These are phyloP conservation scores for Tulasnella sp. DNA, from an alignment of 768 basidiomycete genomes.

Conservation along the genomic window DNA sequence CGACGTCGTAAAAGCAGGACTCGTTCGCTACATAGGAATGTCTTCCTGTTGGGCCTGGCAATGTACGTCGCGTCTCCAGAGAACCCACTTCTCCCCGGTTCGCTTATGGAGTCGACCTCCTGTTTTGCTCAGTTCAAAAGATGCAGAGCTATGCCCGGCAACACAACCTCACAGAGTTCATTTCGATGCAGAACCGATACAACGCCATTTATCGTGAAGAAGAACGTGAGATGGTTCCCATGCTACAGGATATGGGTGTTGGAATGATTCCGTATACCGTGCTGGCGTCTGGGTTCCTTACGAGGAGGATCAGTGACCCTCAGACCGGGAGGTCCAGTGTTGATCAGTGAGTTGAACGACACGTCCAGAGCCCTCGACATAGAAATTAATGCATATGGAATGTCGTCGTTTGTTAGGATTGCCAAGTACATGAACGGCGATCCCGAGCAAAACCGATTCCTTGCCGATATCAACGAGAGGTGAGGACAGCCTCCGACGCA, in stretches of 20 bases:
- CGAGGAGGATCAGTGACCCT: background rate
- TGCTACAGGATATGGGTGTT: constrained; percentile 27
- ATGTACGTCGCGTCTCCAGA: constrained; percentile 9
- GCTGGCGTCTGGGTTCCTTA: background rate
- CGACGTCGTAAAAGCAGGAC: constrained; percentile 49
- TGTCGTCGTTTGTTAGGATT: background rate
- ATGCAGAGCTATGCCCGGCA: constrained; percentile 28
- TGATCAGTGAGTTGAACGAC: background rate
- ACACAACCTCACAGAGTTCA: constrained; percentile 11
- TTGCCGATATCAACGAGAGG: constrained; percentile 7
- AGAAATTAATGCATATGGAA: background rate
- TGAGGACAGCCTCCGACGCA: background rate
- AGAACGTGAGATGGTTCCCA: constrained; percentile 18
- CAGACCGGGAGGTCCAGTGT: background rate
- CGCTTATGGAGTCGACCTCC: background rate
- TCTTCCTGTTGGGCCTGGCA: constrained; percentile 25
- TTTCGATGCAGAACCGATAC: constrained; percentile 17
- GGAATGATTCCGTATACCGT: constrained; percentile 32
- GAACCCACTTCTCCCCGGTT: too few species aligned
- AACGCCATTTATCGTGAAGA: constrained; percentile 21
- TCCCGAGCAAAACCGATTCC: background rate
- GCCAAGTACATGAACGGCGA: background rate
- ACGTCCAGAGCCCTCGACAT: too few species aligned
- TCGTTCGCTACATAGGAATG: constrained; percentile 43
- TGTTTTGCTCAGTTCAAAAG: background rate